These are phyloP conservation scores for Puccinia polysora DNA, from an alignment of 1,284 basidiomycete species.

Conservation along the genomic window DNA sequence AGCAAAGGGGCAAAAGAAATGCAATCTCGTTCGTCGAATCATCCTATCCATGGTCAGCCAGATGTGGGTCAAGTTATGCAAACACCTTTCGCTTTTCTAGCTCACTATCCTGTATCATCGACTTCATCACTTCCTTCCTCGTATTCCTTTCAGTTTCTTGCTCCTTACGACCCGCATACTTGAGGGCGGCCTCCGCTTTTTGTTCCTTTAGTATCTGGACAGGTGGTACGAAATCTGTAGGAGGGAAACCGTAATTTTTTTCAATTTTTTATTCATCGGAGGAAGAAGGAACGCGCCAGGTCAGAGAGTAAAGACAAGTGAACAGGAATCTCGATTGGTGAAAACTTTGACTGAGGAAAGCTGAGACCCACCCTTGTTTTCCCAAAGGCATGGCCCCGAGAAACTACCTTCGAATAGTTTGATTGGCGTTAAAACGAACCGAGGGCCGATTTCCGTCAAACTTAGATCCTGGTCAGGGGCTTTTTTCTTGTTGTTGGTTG, in stretches of 20 bases:
- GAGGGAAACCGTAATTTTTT: too few species aligned
- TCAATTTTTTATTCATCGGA: too few species aligned
- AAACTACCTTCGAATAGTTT: constrained; percentile 98
- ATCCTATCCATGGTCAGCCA: too few species aligned
- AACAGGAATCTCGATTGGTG: background rate
- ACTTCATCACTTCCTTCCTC: constrained; percentile 13
- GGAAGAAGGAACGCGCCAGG: background rate
- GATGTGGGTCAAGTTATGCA: background rate
- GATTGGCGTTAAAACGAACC: constrained; percentile 95
- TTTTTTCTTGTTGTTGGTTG: constrained; percentile 6
- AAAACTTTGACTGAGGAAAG: background rate
- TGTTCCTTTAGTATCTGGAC: constrained; percentile 29
- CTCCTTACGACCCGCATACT: constrained; percentile 33
- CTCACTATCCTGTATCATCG: constrained; percentile 2
- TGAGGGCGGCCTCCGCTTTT: constrained; percentile 23
- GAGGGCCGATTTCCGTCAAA: constrained; percentile 89
- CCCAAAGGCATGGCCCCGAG: constrained; percentile 88
- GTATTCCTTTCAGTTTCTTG: constrained; percentile 7
- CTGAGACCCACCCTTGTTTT: constrained; percentile 59
- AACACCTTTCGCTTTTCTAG: constrained; percentile 36
- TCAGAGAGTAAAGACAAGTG: background rate
- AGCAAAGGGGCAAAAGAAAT: background rate
- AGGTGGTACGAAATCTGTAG: constrained; percentile 33
- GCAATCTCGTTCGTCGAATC: too few species aligned
- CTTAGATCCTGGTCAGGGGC: constrained; percentile 51